Percentiles rank a stretch among this genome's conserved stretches.
These are phyloP conservation scores for Vachellia collinsii DNA, from an alignment of 306 rosid species.

Conservation along the genomic window DNA sequence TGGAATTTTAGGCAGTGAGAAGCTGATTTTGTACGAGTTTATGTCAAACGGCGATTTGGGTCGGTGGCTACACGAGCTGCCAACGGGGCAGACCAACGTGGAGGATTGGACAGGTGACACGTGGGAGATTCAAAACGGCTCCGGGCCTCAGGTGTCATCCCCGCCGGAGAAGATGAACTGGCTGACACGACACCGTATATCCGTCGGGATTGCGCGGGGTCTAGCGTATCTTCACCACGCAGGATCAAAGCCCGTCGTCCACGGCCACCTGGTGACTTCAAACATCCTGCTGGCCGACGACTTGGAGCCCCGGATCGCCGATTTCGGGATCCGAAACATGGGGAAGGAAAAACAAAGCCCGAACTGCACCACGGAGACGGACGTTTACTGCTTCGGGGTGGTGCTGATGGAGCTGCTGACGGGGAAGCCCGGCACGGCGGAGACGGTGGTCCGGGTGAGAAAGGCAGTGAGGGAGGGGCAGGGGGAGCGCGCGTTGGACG, in stretches of 20 bases:
- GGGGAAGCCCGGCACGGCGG: slow-evolving; percentile 77
- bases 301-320: slow-evolving; percentile 79
- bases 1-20: slow-evolving; percentile 68
- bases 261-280: slow-evolving; percentile 81
- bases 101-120: slow-evolving; percentile 95
- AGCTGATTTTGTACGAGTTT: slow-evolving; percentile 79
- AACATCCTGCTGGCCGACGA: slow-evolving; percentile 69
- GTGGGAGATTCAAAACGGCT: slow-evolving; percentile 68
- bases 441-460: slow-evolving; percentile 86
- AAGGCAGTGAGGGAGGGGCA: slow-evolving; percentile 77
- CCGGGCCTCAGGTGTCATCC: slow-evolving; percentile 39
- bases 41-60: slow-evolving; percentile 94
- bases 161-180: slow-evolving; percentile 74
- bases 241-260: slow-evolving; percentile 77
- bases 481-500: slow-evolving; percentile 58
- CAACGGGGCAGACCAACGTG: slow-evolving; percentile 83
- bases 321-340: slow-evolving; percentile 64
- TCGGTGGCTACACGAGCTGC: slow-evolving; percentile 90
- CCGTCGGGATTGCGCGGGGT: slow-evolving; percentile 92
- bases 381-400: slow-evolving; percentile 95
- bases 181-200: slow-evolving; percentile 87
- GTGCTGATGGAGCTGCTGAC: slow-evolving; percentile 90
- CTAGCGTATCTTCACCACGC: slow-evolving; percentile 95
- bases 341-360: slow-evolving; percentile 29
- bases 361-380: slow-evolving; percentile 54